These are phyloP conservation scores for Rhodotorula taiwanensis DNA, from an alignment of 768 basidiomycete species.

Conservation along the genomic window DNA sequence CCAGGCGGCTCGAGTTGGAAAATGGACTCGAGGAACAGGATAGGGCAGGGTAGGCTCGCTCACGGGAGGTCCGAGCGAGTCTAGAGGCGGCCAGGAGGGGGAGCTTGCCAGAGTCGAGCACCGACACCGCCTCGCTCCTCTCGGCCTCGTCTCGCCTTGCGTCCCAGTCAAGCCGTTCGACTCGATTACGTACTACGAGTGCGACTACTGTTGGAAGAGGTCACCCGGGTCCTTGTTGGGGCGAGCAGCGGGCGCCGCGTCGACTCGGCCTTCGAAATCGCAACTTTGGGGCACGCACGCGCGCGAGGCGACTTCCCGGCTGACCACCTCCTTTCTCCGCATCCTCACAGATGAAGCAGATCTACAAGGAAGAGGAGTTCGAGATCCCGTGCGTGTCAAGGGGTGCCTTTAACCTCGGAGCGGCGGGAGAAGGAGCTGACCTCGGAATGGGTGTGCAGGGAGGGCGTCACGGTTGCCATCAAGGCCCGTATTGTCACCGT, in stretches of 20 bases:
- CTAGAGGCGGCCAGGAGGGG: too few relatives aligned
- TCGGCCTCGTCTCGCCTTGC: too few relatives aligned
- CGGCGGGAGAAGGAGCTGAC: too few relatives aligned
- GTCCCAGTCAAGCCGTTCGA: too few relatives aligned
- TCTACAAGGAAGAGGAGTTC: slow-evolving; percentile 62
- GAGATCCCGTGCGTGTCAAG: slow-evolving; percentile 58
- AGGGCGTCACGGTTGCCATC: slow-evolving; percentile 73
- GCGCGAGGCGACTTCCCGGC: neutral
- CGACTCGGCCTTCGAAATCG: neutral
- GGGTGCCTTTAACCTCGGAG: too few relatives aligned
- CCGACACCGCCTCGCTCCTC: too few relatives aligned
- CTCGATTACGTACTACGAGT: too few relatives aligned
- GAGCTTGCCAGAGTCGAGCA: too few relatives aligned
- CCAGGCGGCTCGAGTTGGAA: neutral
- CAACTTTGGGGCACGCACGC: too few relatives aligned
- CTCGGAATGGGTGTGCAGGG: slow-evolving; percentile 41
- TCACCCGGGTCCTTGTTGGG: too few relatives aligned
- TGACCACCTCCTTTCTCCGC: slow-evolving; percentile 48
- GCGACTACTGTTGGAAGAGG: too few relatives aligned
- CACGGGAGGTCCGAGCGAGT: too few relatives aligned
- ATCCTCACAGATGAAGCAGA: slow-evolving; percentile 50
- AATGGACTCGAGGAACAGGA: neutral
- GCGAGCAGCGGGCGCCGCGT: neutral
- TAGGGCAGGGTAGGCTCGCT: neutral
- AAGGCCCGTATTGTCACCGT: slow-evolving; percentile 90